A percentile compares a stretch with the other conserved stretches of the same genome.
Conservation (phyloP, 768 basidiomycete species). For the Lentinula guzmanii region DNA sequence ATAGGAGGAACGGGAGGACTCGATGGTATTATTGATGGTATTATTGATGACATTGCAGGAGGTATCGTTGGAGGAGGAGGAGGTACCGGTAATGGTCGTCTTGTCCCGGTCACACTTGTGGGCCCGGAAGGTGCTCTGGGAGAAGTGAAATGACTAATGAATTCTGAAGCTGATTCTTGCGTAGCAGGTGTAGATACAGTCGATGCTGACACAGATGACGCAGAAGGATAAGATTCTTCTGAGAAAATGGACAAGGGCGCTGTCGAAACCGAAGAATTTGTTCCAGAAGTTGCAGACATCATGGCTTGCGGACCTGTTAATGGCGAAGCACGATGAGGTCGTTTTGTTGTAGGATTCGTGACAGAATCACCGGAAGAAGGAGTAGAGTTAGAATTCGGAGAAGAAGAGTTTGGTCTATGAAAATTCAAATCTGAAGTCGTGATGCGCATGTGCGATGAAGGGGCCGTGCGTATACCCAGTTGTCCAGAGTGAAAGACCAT, state of each 20-base stretch:
- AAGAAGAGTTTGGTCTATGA: neutral
- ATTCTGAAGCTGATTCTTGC: conserved; percentile 1
- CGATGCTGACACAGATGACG: neutral
- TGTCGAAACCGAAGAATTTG: neutral
- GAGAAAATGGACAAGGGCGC: neutral
- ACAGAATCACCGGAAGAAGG: neutral
- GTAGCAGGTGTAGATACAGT: conserved; percentile 5
- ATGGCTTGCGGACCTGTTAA: neutral
- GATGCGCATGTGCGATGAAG: conserved; percentile 1
- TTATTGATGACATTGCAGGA: neutral
- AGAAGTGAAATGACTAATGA: neutral
- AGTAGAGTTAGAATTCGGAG: neutral
- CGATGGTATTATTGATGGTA: neutral
- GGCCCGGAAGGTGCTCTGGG: neutral
- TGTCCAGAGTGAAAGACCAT: neutral
- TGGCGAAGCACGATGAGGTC: neutral
- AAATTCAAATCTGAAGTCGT: conserved; percentile 1
- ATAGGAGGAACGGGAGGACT: neutral
- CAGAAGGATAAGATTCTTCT: neutral
- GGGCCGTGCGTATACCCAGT: neutral
- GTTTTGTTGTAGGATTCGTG: neutral
- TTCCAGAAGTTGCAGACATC: neutral
- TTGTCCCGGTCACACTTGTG: neutral
- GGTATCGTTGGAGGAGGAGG: neutral
- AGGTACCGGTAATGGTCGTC: conserved; percentile 2